Conservation (phyloP, 2,329 filamentous ascomycete species). For the Nakataea oryzae region DNA sequence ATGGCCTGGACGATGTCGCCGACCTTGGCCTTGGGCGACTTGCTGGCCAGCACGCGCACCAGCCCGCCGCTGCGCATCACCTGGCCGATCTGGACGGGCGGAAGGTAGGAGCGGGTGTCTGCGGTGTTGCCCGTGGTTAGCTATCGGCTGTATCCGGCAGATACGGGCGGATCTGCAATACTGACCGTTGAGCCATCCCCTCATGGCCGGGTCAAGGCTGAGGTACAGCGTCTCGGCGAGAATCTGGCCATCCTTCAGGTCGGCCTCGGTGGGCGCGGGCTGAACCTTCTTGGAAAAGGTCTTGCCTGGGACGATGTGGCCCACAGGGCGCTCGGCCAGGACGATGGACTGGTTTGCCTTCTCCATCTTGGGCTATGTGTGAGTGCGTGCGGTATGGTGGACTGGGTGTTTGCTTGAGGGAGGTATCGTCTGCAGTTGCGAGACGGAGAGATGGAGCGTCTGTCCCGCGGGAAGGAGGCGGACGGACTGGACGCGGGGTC, state of each 20-base stretch:
- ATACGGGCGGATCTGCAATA: background rate
- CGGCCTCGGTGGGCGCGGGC: slow-evolving; percentile 36
- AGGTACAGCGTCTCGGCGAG: slow-evolving; percentile 40
- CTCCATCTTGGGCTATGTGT: background rate
- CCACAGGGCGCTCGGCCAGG: slow-evolving; percentile 53
- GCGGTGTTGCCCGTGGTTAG: background rate
- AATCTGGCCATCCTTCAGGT: slow-evolving; percentile 41
- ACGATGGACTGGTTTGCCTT: slow-evolving; percentile 28
- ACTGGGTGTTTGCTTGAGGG: background rate
- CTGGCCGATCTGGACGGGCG: slow-evolving; percentile 48
- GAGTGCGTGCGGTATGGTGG: background rate
- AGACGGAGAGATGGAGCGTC: too few relatives aligned
- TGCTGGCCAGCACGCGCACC: slow-evolving; percentile 39
- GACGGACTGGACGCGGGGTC: too few relatives aligned
- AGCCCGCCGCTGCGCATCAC: slow-evolving; percentile 48
- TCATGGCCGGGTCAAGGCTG: slow-evolving; percentile 53
- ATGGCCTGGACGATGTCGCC: slow-evolving; percentile 40
- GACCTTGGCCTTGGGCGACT: slow-evolving; percentile 30
- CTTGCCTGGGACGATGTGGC: slow-evolving; percentile 50
- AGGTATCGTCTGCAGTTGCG: too few relatives aligned
- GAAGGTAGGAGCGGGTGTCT: slow-evolving; percentile 37
- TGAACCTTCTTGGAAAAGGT: slow-evolving; percentile 48
- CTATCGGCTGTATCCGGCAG: too few relatives aligned
- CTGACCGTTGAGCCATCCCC: slow-evolving; percentile 44
- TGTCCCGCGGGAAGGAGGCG: too few relatives aligned